Conservation (phyloP, 108 stramenopile genomes). For the Skeletonema potamos region DNA sequence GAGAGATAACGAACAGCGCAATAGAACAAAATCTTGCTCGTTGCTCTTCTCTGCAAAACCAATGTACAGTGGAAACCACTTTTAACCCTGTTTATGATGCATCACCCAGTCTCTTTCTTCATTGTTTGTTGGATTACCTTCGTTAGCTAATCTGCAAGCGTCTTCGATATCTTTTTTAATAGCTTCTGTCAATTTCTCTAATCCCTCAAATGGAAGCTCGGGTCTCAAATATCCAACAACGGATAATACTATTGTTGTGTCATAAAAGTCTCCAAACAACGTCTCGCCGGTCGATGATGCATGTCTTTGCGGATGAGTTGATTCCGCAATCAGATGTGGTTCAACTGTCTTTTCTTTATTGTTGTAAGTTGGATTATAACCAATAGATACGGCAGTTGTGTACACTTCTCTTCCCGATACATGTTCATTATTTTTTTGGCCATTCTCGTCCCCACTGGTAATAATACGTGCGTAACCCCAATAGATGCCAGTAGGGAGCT, state of each 20-base stretch:
- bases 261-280: slow-evolving; percentile 83
- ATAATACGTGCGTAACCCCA: slow-evolving; percentile 79
- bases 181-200: slow-evolving; percentile 79
- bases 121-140: slow-evolving; percentile 9
- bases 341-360: slow-evolving; percentile 83
- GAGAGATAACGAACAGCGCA: neutral
- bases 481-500: slow-evolving; percentile 81
- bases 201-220: slow-evolving; percentile 86
- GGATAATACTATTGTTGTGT: slow-evolving; percentile 64
- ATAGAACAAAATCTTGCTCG: neutral
- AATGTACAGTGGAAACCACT: neutral
- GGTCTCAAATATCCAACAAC: slow-evolving; percentile 84
- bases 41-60: neutral
- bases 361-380: slow-evolving; percentile 89
- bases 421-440: neutral
- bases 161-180: slow-evolving; percentile 83
- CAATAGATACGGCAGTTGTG: slow-evolving; percentile 73
- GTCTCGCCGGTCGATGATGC: slow-evolving; percentile 71
- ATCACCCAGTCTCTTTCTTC: slow-evolving; percentile 30
- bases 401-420: slow-evolving; percentile 34
- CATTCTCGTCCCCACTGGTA: neutral
- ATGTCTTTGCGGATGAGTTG: slow-evolving; percentile 49
- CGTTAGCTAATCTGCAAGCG: slow-evolving; percentile 19
- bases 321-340: slow-evolving; percentile 78
- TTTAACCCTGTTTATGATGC: neutral